A percentile compares a stretch with the other conserved stretches of the same genome.
phyloP scores from a whole-genome alignment of 768 basidiomycete genomes.

The Mycena sanguinolenta region DNA sequence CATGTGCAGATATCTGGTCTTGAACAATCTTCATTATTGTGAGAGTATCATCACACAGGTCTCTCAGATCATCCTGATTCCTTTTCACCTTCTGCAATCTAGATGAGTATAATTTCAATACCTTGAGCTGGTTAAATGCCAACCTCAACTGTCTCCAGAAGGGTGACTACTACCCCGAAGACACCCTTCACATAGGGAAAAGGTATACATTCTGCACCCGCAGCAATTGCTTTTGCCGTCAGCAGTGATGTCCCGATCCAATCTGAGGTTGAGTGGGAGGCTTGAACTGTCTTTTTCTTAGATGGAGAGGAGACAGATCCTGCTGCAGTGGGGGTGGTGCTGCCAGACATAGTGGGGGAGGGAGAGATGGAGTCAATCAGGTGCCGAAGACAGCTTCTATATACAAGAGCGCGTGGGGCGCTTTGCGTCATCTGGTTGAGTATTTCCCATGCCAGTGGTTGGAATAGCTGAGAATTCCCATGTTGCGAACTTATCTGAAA shows the following conservation, averaged over 20 bases:
- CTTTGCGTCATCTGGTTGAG: too few relatives aligned
- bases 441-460: too few relatives aligned
- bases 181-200: not conserved
- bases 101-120: not conserved
- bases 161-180: constrained; percentile 3
- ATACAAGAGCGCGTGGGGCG: too few relatives aligned
- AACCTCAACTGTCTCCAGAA: constrained; percentile 17
- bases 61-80: constrained; percentile 15
- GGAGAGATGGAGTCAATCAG: too few relatives aligned
- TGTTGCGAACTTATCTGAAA: too few relatives aligned
- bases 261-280: too few relatives aligned
- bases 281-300: too few relatives aligned
- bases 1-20: not conserved
- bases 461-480: too few relatives aligned
- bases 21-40: not conserved
- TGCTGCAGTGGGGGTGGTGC: too few relatives aligned
- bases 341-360: too few relatives aligned
- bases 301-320: too few relatives aligned
- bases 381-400: too few relatives aligned
- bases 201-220: not conserved
- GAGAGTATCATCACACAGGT: not conserved
- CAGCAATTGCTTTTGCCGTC: not conserved
- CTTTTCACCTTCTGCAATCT: constrained; percentile 17
- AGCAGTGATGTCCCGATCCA: not conserved
- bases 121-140: not conserved